Percentiles rank a stretch among this genome's conserved stretches.
These are phyloP conservation scores for Ogataea corticis DNA, from an alignment of 805 yeast genomes.

Conservation along the genomic window DNA sequence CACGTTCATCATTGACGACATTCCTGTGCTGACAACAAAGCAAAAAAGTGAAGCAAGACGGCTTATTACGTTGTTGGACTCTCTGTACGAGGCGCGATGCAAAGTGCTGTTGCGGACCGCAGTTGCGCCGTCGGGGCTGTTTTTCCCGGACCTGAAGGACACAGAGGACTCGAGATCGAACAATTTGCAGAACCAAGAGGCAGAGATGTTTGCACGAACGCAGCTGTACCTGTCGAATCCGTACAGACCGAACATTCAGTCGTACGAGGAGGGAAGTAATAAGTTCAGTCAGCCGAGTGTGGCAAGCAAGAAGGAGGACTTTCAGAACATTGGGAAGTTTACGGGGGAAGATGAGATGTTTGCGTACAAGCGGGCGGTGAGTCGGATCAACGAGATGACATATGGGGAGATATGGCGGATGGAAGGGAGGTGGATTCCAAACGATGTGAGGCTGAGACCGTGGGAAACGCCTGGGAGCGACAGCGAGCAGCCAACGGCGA, in stretches of 20 bases:
- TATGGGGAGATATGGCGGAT: conserved; percentile 46
- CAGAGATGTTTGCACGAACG: conserved; percentile 70
- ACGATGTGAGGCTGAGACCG: conserved; percentile 51
- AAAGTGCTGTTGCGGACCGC: conserved; percentile 55
- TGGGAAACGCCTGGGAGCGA: conserved; percentile 46
- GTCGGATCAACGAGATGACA: conserved; percentile 50
- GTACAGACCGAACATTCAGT: conserved; percentile 66
- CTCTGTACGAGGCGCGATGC: conserved; percentile 67
- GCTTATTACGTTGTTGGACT: conserved; percentile 66
- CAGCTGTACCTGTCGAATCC: conserved; percentile 60
- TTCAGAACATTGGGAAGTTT: conserved; percentile 52
- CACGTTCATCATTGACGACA: conserved; percentile 57
- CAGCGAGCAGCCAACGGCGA: background rate
- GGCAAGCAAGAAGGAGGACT: conserved; percentile 35
- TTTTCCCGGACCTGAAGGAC: conserved; percentile 54
- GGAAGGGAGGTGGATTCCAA: conserved; percentile 54
- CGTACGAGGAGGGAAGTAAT: conserved; percentile 53
- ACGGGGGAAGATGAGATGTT: conserved; percentile 79
- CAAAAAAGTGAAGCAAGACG: conserved; percentile 70
- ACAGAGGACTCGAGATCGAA: conserved; percentile 17
- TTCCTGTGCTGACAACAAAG: conserved; percentile 56
- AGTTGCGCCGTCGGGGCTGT: conserved; percentile 50
- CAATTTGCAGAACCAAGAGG: conserved; percentile 50
- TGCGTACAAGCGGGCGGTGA: conserved; percentile 71
- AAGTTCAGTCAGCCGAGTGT: conserved; percentile 29